phyloP scores from a whole-genome alignment of 768 basidiomycete species.

The Austroboletus eburneus region DNA sequence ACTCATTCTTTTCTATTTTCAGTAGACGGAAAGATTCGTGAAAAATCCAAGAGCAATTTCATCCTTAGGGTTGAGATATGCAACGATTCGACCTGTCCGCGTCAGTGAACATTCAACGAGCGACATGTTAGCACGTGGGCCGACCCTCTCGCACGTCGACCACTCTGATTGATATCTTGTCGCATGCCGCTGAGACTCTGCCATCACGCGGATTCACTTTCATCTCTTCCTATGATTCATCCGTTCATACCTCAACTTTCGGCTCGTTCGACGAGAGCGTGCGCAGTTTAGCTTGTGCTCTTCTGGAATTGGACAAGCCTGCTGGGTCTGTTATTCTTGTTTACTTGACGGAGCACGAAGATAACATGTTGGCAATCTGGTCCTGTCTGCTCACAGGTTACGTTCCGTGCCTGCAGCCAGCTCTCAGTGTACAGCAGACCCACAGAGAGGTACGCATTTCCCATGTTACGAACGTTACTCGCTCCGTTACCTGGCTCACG shows the following conservation, averaged over 20 bases:
- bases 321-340: constrained; percentile 20
- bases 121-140: not conserved
- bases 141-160: constrained; percentile 8
- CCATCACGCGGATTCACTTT: constrained; percentile 23
- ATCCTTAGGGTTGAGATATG: too few relatives aligned
- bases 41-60: too few relatives aligned
- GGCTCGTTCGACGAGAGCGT: constrained; percentile 14
- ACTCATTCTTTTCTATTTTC: too few relatives aligned
- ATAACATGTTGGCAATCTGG: constrained; percentile 29
- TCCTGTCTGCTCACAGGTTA: constrained; percentile 27
- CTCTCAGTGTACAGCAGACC: constrained; percentile 26
- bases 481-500: constrained; percentile 22
- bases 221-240: constrained; percentile 24
- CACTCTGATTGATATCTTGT: constrained; percentile 23
- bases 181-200: constrained; percentile 15
- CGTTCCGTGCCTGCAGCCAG: constrained; percentile 28
- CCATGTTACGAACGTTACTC: constrained; percentile 18
- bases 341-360: constrained; percentile 28
- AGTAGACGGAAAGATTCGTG: too few relatives aligned
- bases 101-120: constrained; percentile 6
- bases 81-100: too few relatives aligned
- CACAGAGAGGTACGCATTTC: constrained; percentile 25
- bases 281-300: constrained; percentile 16
- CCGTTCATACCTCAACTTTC: constrained; percentile 18
- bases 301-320: constrained; percentile 16